Evolutionary conservation across 805 yeast genomes (phyloP).

Genomic region (Tetrapisispora fleetii): DNA sequence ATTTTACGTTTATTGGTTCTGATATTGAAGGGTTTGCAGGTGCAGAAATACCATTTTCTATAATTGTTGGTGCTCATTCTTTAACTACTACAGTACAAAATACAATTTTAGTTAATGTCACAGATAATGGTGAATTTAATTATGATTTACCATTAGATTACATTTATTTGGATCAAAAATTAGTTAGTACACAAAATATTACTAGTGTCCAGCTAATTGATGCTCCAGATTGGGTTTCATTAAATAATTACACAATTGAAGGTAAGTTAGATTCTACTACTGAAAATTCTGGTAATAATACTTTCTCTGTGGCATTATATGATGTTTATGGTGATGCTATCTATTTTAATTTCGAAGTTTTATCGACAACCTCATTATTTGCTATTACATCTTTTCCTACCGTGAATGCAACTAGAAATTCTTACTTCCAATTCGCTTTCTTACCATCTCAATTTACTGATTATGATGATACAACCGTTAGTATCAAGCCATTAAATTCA

Average conservation of each 20-base stretch:
- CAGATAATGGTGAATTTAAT: slow-evolving; percentile 45
- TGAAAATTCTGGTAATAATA: slow-evolving; percentile 10
- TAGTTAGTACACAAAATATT: slow-evolving; percentile 42
- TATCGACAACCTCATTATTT: slow-evolving; percentile 45
- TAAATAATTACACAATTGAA: slow-evolving; percentile 36
- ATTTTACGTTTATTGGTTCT: slow-evolving; percentile 66
- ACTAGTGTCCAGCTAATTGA: slow-evolving; percentile 38
- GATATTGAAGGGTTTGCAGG: slow-evolving; percentile 70
- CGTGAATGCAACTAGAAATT: slow-evolving; percentile 60
- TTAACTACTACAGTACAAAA: slow-evolving; percentile 57
- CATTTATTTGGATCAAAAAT: slow-evolving; percentile 53
- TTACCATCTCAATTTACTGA: slow-evolving; percentile 49
- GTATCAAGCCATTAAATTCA: slow-evolving; percentile 32
- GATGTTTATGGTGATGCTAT: slow-evolving; percentile 57
- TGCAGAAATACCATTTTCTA: slow-evolving; percentile 55
- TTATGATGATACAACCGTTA: slow-evolving; percentile 38
- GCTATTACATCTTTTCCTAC: slow-evolving; percentile 42
- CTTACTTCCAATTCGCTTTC: slow-evolving; percentile 48
- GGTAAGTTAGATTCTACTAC: slow-evolving; percentile 49
- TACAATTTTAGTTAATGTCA: slow-evolving; percentile 53
- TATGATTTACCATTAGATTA: slow-evolving; percentile 52
- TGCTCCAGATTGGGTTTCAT: slow-evolving; percentile 53
- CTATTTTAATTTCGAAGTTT: slow-evolving; percentile 46
- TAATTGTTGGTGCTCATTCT: slow-evolving; percentile 83
- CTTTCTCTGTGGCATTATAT: slow-evolving; percentile 44